Percentiles rank a stretch among this genome's conserved stretches.
Conservation (phyloP, 306 rosid species). For the Dryas drummondii region DNA sequence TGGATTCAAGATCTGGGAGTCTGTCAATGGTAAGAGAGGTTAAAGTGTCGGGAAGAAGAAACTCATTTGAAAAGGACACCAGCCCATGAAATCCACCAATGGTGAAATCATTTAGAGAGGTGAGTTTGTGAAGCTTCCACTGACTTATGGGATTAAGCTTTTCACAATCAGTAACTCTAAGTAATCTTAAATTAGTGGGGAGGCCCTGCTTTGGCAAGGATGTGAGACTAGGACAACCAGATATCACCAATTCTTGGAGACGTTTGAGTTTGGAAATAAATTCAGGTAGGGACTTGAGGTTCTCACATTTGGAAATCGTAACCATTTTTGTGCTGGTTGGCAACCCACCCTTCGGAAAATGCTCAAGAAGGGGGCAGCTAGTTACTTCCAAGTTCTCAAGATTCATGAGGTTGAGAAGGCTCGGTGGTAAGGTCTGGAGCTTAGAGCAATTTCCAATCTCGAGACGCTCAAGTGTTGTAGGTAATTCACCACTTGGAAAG, state of each 20-base stretch:
- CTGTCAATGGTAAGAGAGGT: neutral
- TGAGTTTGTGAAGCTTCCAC: neutral
- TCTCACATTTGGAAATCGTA: constrained; percentile 1
- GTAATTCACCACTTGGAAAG: constrained; percentile 7
- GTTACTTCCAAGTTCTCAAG: constrained; percentile 10
- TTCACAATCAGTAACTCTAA: constrained; percentile 20
- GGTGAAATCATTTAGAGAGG: constrained; percentile 3
- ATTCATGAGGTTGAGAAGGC: constrained; percentile 12
- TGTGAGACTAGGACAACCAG: constrained; percentile 24
- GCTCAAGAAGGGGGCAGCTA: constrained; percentile 9
- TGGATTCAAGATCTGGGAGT: constrained; percentile 15
- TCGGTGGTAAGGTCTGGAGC: neutral
- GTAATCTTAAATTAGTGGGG: constrained; percentile 17
- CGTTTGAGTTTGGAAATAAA: neutral
- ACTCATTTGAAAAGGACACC: neutral
- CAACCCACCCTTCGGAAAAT: constrained; percentile 7
- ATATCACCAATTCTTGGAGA: constrained; percentile 21
- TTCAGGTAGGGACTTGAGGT: constrained; percentile 10
- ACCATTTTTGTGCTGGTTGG: neutral
- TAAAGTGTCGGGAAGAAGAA: neutral
- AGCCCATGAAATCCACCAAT: constrained; percentile 13
- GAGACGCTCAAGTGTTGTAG: constrained; percentile 12
- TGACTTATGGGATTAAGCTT: constrained; percentile 7
- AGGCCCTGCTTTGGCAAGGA: constrained; percentile 24
- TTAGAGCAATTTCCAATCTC: constrained; percentile 14